Base-by-base conservation (phyloP, 2,329 filamentous ascomycete species). In the Geosmithia flava region DNA sequence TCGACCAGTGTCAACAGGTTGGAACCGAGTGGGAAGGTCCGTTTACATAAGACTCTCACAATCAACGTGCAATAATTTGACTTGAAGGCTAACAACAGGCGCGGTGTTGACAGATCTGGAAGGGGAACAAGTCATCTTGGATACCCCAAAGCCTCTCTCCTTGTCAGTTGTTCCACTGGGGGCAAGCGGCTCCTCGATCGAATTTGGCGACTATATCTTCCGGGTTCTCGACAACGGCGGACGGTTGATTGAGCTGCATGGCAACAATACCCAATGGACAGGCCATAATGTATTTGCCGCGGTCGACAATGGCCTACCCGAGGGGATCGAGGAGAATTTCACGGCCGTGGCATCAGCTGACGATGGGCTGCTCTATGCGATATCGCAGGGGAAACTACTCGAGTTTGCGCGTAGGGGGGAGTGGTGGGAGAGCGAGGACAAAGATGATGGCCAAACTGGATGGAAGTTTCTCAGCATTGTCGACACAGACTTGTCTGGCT, bases 381-480 rank as follows among this genome's bases (percentile, higher is more conserved):
- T 49, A 5, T 47, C 47, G 10, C 42, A 49, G 16, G 50, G 47
- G 6, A 43, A 43, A 15, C 20, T 51, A 20, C 33, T 49, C 13
- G 46, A 48, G 42, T 51, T 48, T 40, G n/a, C 20, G 15, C 42
- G 50, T 7, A 8, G 41, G 13, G 45, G 45, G 10, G 29, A 42
- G n/a, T 51, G 50, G 50, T 49, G 50, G 47, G 39, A 37, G 23
- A 44, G 37, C 11, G 47, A 37, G 4, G 42, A 20, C 7, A n/a
- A 37, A 8, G 47, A 46, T 15, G 15, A 20, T n/a, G 43, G 47
- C 20, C 39, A 49, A 17, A 17, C 42, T 2, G 33, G 27, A 5
- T 51, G 50, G 50, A 46, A 46, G 42, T 45, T 51, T 30, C 16
- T 49, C 20, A 44, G 46, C 20, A 42, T 47, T 19, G 45, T 51